A percentile compares a stretch with the other conserved stretches of the same genome.
Conservation (phyloP, 768 basidiomycete species). For the Rhodotorula kratochvilovae region DNA sequence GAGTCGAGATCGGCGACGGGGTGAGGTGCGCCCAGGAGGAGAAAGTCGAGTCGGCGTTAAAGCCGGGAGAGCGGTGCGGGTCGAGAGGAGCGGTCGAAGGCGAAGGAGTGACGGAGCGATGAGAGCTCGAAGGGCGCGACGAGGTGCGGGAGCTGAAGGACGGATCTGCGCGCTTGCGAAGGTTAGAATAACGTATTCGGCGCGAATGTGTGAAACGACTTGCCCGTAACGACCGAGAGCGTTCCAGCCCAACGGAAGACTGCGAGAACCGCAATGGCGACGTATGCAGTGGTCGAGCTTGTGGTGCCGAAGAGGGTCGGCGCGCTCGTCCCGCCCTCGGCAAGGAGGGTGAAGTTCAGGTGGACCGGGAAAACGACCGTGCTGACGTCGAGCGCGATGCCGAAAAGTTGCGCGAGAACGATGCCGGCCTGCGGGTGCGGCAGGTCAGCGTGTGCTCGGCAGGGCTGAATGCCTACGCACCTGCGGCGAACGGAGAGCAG, state of each 20-base stretch:
- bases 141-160: no score
- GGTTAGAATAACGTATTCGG: no score
- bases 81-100: not conserved
- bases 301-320: conserved; percentile 20
- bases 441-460: not conserved
- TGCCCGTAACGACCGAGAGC: not conserved
- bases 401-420: not conserved
- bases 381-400: conserved; percentile 14
- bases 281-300: not conserved
- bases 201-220: not conserved
- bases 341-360: not conserved
- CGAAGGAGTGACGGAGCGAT: not conserved
- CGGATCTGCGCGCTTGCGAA: not conserved
- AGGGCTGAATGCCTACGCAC: not conserved
- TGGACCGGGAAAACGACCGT: conserved; percentile 6
- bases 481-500: not conserved
- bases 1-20: not conserved
- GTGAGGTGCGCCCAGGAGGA: not conserved
- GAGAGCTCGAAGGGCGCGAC: not conserved
- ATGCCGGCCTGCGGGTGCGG: not conserved
- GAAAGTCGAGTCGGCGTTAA: not conserved
- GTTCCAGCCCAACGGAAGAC: not conserved
- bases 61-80: not conserved
- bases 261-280: not conserved
- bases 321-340: not conserved